Evolutionary conservation across 371 early-diverging fungal species (phyloP).

Genomic region (Rhizomucor pusillus): DNA sequence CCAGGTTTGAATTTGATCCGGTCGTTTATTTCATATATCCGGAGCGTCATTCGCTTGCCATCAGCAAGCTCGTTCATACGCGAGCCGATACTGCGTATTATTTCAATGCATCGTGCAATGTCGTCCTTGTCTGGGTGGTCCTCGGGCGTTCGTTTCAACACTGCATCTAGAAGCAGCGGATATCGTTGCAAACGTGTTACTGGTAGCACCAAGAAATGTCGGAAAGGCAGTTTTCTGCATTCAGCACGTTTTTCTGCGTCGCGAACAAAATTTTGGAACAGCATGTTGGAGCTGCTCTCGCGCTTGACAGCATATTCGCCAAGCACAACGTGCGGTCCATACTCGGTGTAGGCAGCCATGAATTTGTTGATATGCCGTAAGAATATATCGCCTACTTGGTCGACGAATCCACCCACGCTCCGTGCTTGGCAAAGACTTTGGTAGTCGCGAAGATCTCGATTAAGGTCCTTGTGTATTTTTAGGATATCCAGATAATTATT

Average conservation of each 20-base stretch:
- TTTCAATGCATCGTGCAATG: slow-evolving; percentile 58
- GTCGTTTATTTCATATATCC: slow-evolving; percentile 28
- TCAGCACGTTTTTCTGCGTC: slow-evolving; percentile 64
- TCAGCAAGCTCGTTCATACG: slow-evolving; percentile 33
- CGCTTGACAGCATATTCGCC: slow-evolving; percentile 78
- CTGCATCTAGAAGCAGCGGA: slow-evolving; percentile 79
- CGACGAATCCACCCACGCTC: slow-evolving; percentile 54
- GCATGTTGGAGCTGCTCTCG: slow-evolving; percentile 64
- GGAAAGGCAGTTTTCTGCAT: slow-evolving; percentile 62
- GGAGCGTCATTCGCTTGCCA: slow-evolving; percentile 27
- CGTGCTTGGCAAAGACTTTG: slow-evolving; percentile 62
- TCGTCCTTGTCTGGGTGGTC: slow-evolving; percentile 69
- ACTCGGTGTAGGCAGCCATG: slow-evolving; percentile 72
- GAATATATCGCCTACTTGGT: slow-evolving; percentile 86
- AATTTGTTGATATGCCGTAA: slow-evolving; percentile 65
- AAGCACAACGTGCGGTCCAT: slow-evolving; percentile 84
- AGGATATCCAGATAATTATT: slow-evolving; percentile 77
- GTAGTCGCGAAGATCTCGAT: slow-evolving; percentile 65
- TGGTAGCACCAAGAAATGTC: slow-evolving; percentile 59
- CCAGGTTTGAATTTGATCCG: slow-evolving; percentile 45
- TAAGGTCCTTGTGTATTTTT: slow-evolving; percentile 67
- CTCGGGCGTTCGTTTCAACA: slow-evolving; percentile 75
- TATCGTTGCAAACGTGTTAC: slow-evolving; percentile 89
- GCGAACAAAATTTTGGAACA: slow-evolving; percentile 75
- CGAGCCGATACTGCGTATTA: slow-evolving; percentile 67